phyloP scores from a whole-genome alignment of 2,329 filamentous ascomycete species.

The Trichoderma gracile region DNA sequence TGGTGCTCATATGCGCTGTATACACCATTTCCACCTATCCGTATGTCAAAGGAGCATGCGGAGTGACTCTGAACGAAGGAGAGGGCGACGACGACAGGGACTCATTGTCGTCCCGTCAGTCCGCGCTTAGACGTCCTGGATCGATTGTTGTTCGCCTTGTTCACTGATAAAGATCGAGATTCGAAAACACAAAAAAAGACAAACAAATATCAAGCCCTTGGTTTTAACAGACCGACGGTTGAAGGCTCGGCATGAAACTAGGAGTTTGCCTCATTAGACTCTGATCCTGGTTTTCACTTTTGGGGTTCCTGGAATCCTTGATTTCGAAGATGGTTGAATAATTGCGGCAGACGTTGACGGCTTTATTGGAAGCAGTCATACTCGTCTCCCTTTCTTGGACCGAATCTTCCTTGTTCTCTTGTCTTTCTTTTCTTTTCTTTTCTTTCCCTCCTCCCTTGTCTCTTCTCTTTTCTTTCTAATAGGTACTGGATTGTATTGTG shows the following conservation, averaged over 20 bases:
- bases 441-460: conserved; percentile 17
- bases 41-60: conserved; percentile 29
- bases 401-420: conserved; percentile 12
- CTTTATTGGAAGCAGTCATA: conserved; percentile 6
- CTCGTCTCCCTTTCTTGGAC: background rate
- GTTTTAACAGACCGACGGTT: conserved; percentile 9
- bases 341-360: conserved; percentile 16
- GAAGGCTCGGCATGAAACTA: conserved; percentile 25
- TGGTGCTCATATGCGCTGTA: conserved; percentile 12
- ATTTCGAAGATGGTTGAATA: conserved; percentile 26
- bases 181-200: too few relatives aligned
- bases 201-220: background rate
- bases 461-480: conserved; percentile 3
- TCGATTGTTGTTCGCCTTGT: background rate
- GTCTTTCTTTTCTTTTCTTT: conserved; percentile 27
- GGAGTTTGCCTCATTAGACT: conserved; percentile 30
- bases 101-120: background rate
- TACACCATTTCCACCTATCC: conserved; percentile 16
- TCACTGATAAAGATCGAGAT: too few relatives aligned
- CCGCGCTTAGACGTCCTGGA: conserved; percentile 8
- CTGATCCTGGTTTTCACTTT: background rate
- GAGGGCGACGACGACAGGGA: background rate
- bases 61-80: background rate
- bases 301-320: background rate
- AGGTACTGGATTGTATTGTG: conserved; percentile 8